Base-by-base conservation (phyloP, 1,284 basidiomycete genomes). In the Moniliophthora roreri region DNA sequence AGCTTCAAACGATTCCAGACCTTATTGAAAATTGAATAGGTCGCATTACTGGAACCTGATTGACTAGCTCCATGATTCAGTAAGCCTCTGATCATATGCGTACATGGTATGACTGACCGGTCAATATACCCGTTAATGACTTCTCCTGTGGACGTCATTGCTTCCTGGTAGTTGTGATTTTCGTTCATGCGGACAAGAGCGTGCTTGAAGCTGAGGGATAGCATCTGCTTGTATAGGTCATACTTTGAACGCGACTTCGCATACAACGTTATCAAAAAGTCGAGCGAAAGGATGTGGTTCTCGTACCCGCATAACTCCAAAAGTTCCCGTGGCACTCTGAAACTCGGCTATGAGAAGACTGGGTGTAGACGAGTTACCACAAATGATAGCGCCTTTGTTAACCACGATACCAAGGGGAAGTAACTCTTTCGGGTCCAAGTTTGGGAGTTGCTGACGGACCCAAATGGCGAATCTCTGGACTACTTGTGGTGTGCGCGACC, bases 301-400 rank as follows among this genome's bases (percentile, higher is more conserved):
- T 65, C 79, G 51, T 57, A 91, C 89, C 63, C 84, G 81, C 13
- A 88, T 81, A 37, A 91, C 79, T 18, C 92, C 87, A 62, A 91
- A 91, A 1, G 85, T 88, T 21, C 94, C 94, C 36, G 84, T 74
- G 1, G 84, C 85, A 21, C 75, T 76, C 51, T 81, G 74, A 60
- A 94, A 94, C 64, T 93, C 90, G 1, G 83, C 81, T 16, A 95
- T 84, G 23, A 95, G 75, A 11, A 96, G 72, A 62, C 78, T 87
- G 0, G 90, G 87, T 0, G 92, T 95, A 0, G 93, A 91, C 20
- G 82, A 73, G 68, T 94, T 96, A 7, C 94, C 94, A 34, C 87
- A 80, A 9, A 90, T 81, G 41, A 97, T 82, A 10, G 87, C 87
- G 15, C 91, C 91, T 49, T 85, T 90, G 16, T 75, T 74, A 13